phyloP scores from a whole-genome alignment of 2,329 filamentous ascomycete species.

The Zymoseptoria brevis region DNA sequence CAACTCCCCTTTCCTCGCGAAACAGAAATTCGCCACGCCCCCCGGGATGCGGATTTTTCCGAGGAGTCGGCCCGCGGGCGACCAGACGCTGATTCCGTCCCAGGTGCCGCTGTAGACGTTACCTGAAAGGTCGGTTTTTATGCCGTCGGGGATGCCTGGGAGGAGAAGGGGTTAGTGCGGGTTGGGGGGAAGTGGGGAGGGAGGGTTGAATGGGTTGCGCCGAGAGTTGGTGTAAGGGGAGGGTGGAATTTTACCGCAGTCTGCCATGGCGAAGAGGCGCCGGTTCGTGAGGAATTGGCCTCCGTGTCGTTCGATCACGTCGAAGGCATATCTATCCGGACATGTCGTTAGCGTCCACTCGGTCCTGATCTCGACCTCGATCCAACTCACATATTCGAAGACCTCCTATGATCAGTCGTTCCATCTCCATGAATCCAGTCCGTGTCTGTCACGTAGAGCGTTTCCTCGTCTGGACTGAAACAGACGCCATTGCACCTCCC shows the following conservation, averaged over 20 bases:
- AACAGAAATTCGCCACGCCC: constrained; percentile 29
- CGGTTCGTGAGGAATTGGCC: constrained; percentile 21
- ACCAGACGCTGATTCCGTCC: constrained; percentile 50
- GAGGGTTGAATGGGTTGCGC: not conserved
- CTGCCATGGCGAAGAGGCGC: constrained; percentile 24
- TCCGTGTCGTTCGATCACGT: constrained; percentile 22
- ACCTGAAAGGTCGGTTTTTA: constrained; percentile 46
- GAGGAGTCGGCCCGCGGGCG: constrained; percentile 42
- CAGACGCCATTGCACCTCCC: constrained; percentile 49
- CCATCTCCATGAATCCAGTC: constrained; percentile 40
- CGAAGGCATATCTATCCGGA: constrained; percentile 23
- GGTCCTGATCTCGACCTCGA: not conserved
- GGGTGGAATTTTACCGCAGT: constrained; percentile 9
- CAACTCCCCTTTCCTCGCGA: constrained; percentile 21
- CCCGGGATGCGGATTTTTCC: constrained; percentile 50
- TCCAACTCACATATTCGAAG: constrained; percentile 42
- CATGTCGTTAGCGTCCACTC: not conserved
- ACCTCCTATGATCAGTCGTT: constrained; percentile 37
- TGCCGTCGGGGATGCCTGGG: constrained; percentile 54
- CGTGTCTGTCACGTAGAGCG: constrained; percentile 51
- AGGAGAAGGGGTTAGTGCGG: too few species aligned
- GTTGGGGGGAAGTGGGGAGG: not conserved
- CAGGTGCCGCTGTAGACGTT: constrained; percentile 51
- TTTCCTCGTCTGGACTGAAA: constrained; percentile 47
- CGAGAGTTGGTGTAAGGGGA: too few species aligned